phyloP scores from a whole-genome alignment of 2,329 filamentous ascomycete genomes.

The Nectriaceae sp. region DNA sequence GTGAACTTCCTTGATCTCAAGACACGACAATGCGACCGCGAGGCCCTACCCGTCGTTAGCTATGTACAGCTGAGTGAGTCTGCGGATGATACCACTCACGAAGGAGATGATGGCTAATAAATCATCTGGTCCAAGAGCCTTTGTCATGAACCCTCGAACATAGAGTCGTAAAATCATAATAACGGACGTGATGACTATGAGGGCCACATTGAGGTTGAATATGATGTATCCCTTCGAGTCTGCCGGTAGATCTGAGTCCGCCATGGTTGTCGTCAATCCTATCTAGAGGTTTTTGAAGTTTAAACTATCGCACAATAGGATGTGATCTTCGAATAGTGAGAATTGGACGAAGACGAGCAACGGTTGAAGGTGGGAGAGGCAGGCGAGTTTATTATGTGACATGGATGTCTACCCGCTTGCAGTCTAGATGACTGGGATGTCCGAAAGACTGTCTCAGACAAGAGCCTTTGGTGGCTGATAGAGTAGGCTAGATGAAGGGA shows the following conservation, averaged over 20 bases:
- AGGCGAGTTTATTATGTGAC: no score
- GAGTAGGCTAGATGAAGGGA: no score
- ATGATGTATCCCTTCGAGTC: constrained; percentile 12
- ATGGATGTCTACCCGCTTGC: not conserved
- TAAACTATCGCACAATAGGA: no score
- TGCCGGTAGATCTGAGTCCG: not conserved
- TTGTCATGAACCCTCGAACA: constrained; percentile 20
- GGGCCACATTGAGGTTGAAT: constrained; percentile 18
- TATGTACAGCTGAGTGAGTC: not conserved
- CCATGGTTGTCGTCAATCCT: not conserved
- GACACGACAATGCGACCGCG: constrained; percentile 12
- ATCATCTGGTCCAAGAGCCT: constrained; percentile 22
- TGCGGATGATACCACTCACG: constrained; percentile 9
- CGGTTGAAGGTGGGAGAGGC: no score
- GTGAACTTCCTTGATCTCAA: constrained; percentile 18
- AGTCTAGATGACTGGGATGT: not conserved
- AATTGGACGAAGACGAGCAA: no score
- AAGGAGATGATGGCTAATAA: constrained; percentile 20
- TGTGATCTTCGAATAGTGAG: no score
- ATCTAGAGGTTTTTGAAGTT: no score
- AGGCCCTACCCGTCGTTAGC: constrained; percentile 15
- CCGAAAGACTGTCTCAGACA: not conserved
- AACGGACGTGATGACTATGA: constrained; percentile 20
- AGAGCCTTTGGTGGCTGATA: no score
- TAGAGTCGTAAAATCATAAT: constrained; percentile 21